Evolutionary conservation across 2,329 filamentous ascomycete species (phyloP), one percentile per base, ranked within the genome.

Genomic region (Graphilbum ipis-grandicollis): DNA sequence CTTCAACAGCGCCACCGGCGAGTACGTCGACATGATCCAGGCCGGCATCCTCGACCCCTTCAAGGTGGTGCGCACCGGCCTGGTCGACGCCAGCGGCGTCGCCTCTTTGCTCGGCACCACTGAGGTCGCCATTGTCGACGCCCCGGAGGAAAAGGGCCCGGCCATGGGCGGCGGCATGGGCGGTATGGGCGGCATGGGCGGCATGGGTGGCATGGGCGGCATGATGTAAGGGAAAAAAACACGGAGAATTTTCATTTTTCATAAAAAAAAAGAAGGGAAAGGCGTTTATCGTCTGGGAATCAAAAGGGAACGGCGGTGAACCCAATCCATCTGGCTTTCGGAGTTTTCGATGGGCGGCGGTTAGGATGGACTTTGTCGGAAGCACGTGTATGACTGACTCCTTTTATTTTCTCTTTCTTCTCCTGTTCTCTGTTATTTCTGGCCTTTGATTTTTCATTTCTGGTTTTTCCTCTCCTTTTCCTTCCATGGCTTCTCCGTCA

Each of bases 21-120:
- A 96, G 68, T 98, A 93, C 64, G 85, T 94, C 48, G 88, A 98
- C 68, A 96, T 98, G 90, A 94, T 98, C 55, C 59, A 72, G 44
- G 75, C 84, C 48, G 90, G 90, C 79, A 98, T 98, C 59, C 80
- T 98, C 42, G 90, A 98, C 59, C 90, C 90, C 46, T 81, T 98
- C 71, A 98, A 98, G 81, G 90, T 98, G 50, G 90, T 98, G 55
- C 85, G 90, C 52, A 98, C 90, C 45, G 88, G 84, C 53, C 78
- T 98, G 41, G 73, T 86, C 52, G 90, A 98, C 52, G 90, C 90
- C 50, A 88, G 79, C 54, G 90, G 90, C 63, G 90, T 98, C 51
- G 90, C 90, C 37, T 96, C 88, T 37, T 75, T 98, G 43, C 80
- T 98, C 43, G 90, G 90, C 56, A 98, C 90, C 47, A 98, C 90